phyloP scores from a whole-genome alignment of 306 rosid genomes.

The Sicyos baderoa region DNA sequence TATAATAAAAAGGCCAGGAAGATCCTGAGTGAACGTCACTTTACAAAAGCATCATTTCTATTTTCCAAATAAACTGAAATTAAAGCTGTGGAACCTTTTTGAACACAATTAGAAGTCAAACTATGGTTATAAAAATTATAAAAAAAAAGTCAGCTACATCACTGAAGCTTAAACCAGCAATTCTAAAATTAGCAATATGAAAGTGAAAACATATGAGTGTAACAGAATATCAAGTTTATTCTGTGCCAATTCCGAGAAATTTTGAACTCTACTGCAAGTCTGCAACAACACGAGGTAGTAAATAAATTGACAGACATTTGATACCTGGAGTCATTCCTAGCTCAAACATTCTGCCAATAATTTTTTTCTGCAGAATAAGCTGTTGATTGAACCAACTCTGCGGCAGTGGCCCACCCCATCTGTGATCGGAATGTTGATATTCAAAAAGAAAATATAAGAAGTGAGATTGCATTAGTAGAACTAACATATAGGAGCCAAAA shows the following conservation, averaged over 20 bases:
- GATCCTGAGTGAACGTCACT: neutral
- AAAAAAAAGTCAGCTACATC: neutral
- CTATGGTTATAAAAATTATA: neutral
- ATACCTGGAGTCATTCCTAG: constrained; percentile 95
- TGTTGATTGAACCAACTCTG: constrained; percentile 86
- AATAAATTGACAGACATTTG: neutral
- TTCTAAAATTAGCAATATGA: neutral
- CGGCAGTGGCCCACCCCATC: constrained; percentile 96
- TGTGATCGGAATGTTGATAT: constrained; percentile 18
- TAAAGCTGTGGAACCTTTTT: neutral
- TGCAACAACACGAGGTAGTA: neutral
- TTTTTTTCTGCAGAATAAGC: constrained; percentile 65
- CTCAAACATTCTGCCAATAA: constrained; percentile 64
- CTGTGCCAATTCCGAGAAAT: neutral
- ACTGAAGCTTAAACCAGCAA: neutral
- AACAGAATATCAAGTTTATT: neutral
- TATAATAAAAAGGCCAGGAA: neutral
- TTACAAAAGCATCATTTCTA: neutral
- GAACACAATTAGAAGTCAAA: neutral
- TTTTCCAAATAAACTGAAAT: neutral
- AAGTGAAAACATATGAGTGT: neutral
- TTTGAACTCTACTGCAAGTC: neutral
- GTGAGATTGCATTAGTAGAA: neutral
- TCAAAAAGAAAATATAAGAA: neutral
- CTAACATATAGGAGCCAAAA: neutral